A percentile compares a stretch with the other conserved stretches of the same genome.
Conservation (phyloP, 2,329 filamentous ascomycete species). For the Ramichloridium luteum region DNA sequence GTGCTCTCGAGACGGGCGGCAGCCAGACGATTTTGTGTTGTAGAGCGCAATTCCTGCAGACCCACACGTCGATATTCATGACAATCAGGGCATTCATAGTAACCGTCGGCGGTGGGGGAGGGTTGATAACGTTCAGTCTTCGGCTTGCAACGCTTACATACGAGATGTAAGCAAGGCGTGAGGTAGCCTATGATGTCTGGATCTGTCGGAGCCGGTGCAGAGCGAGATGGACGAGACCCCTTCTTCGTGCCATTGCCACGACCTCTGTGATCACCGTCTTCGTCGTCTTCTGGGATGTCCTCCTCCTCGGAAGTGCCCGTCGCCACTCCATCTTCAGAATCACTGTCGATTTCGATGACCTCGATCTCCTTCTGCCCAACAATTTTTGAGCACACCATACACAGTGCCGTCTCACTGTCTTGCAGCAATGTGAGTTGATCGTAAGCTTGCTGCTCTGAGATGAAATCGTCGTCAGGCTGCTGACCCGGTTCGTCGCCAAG, state of each 20-base stretch:
- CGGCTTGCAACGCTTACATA: conserved; percentile 58
- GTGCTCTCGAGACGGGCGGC: conserved; percentile 43
- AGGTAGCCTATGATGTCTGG: conserved; percentile 57
- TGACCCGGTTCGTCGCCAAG: conserved; percentile 55
- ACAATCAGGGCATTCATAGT: conserved; percentile 57
- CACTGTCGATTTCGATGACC: conserved; percentile 35
- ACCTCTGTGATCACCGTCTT: conserved; percentile 38
- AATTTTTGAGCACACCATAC: conserved; percentile 55
- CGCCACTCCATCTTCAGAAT: conserved; percentile 34
- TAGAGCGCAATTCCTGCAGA: conserved; percentile 57
- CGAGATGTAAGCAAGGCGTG: conserved; percentile 75
- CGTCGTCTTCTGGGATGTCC: conserved; percentile 35
- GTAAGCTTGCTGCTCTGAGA: conserved; percentile 64
- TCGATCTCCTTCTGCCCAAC: conserved; percentile 42
- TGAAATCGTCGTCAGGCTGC: conserved; percentile 44
- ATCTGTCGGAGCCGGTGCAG: conserved; percentile 39
- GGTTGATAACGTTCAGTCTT: conserved; percentile 41
- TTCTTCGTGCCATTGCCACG: too few relatives aligned
- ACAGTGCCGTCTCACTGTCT: conserved; percentile 66
- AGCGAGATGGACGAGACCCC: too few relatives aligned
- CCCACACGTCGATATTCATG: conserved; percentile 48
- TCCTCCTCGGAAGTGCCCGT: conserved; percentile 40
- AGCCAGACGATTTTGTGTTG: conserved; percentile 35
- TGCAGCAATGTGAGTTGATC: conserved; percentile 75
- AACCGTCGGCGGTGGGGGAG: conserved; percentile 29